phyloP scores from a whole-genome alignment of 805 yeast genomes.

The Nakazawaea siamensis region DNA sequence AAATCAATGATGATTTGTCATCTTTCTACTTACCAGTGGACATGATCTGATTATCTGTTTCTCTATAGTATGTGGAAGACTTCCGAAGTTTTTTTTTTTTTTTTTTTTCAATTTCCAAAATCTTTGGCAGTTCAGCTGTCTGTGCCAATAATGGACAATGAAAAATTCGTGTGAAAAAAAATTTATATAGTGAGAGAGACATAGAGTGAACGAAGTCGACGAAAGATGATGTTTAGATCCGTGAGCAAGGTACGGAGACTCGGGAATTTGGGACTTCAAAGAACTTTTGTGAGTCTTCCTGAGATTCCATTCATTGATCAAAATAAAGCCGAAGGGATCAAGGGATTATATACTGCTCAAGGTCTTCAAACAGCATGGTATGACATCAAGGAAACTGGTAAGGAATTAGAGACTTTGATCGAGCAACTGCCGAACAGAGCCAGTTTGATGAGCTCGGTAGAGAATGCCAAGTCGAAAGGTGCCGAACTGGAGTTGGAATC shows the following conservation, averaged over 20 bases:
- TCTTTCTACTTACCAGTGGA: background rate
- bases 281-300: conserved; percentile 13
- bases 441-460: conserved; percentile 18
- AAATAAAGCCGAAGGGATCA: conserved; percentile 27
- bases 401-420: conserved; percentile 30
- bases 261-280: no score
- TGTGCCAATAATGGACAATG: no score
- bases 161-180: no score
- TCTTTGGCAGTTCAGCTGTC: no score
- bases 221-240: no score
- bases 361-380: conserved; percentile 47
- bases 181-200: no score
- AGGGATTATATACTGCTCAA: conserved; percentile 38
- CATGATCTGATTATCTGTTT: background rate
- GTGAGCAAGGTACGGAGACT: no score
- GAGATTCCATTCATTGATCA: conserved; percentile 15
- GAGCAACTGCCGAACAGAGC: conserved; percentile 20
- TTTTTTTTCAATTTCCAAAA: no score
- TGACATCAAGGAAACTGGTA: conserved; percentile 32
- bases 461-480: conserved; percentile 5
- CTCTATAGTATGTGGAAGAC: no score
- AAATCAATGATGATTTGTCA: background rate
- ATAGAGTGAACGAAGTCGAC: no score
- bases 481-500: conserved; percentile 17
- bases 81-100: no score